Percentiles rank a stretch among this genome's conserved stretches.
phyloP scores from a whole-genome alignment of 495 filamentous ascomycete species.

The Letharia lupina region DNA sequence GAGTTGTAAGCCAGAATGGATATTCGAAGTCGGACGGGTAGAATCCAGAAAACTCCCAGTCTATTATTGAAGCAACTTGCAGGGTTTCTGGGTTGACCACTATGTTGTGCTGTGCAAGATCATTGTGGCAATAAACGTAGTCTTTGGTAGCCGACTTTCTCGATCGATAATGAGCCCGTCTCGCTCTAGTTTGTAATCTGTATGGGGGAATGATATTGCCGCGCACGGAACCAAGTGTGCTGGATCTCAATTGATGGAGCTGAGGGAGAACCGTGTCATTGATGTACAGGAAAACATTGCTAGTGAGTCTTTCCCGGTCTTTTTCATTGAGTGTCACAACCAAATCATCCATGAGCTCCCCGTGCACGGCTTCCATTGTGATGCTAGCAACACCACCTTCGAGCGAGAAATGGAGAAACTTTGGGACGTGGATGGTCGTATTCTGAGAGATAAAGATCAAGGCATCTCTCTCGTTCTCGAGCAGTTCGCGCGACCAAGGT shows the following conservation, averaged over 20 bases:
- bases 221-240: neutral
- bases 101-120: constrained; percentile 30
- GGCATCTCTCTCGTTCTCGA: constrained; percentile 18
- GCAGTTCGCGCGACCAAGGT: neutral
- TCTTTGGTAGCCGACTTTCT: constrained; percentile 8
- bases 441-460: constrained; percentile 26
- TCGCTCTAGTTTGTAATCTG: neutral
- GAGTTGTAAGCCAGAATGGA: constrained; percentile 14
- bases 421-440: constrained; percentile 30
- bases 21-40: constrained; percentile 23
- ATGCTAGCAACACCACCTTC: constrained; percentile 18
- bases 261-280: neutral
- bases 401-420: constrained; percentile 22
- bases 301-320: neutral
- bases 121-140: constrained; percentile 33
- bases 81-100: constrained; percentile 30
- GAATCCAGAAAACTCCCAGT: constrained; percentile 36
- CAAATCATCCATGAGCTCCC: neutral
- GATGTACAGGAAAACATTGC: neutral
- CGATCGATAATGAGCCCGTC: neutral
- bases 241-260: constrained; percentile 3
- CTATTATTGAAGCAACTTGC: constrained; percentile 31
- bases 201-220: neutral
- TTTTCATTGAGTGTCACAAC: neutral
- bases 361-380: constrained; percentile 1